Evolutionary conservation across 2,329 filamentous ascomycete species (phyloP), one percentile per base, ranked within the genome.

Genomic region (Colletotrichum kahawae): DNA sequence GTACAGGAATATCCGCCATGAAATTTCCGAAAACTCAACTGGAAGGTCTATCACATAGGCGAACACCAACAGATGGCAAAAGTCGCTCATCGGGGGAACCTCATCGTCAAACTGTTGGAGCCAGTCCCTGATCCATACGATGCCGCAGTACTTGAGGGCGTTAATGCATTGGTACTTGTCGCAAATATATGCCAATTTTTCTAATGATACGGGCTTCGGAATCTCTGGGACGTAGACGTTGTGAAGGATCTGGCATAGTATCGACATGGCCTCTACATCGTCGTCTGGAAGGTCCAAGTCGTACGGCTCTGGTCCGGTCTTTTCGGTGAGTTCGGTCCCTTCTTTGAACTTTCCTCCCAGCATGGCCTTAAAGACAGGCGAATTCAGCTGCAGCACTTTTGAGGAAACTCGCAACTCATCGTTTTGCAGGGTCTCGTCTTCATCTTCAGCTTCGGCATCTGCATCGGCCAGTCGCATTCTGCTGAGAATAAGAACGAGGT

Each of bases 201-300:
- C 78, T 3, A 84, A 76, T 12, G 79, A 71, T 1, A 62, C 7
- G 9, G 82, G 80, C 6, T 70, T 69, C 2, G 85, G 31, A 27
- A 38, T 70, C 24, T 70, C n/a, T 3, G 79, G 80, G 4, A 85
- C 76, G n/a, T 78, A 71, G 1, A 74, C 29, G 54, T 79, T 80
- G 67, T 84, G 83, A 4, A 81, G 80, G 8, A 85, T 80, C 27
- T 78, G 78, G 68, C 85, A 79, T 9, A 85, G 29, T 2, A 83
- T 76, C 1, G 71, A 62, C 73, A 85, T 80, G 1, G 81, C 80
- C 1, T 79, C 77, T 0, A 80, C 71, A 64, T 84, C 77, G 64
- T 85, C 83, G 7, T 83, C 79, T 0, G 79, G 79, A 16, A 82
- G 77, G 4, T 72, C 34, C 43, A 72, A 24, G 33, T 60, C 71